Percentiles rank a stretch among this genome's conserved stretches.
These are phyloP conservation scores for Ciborinia camelliae DNA, from an alignment of 2,329 filamentous ascomycete genomes.

Conservation along the genomic window DNA sequence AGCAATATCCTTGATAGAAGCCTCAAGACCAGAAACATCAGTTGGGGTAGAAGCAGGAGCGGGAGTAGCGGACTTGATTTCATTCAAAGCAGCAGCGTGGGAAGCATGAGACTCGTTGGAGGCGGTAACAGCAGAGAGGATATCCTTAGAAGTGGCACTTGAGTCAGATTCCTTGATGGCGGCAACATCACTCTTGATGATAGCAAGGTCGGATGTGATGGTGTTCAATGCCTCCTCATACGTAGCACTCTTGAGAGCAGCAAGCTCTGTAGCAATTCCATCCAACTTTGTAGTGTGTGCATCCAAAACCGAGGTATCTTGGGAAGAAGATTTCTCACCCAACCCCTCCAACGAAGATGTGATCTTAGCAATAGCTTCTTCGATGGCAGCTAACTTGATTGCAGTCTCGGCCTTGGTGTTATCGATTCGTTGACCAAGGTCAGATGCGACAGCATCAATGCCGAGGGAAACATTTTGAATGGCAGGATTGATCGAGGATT, in stretches of 20 bases:
- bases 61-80: constrained; percentile 27
- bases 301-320: constrained; percentile 29
- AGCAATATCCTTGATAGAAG: constrained; percentile 21
- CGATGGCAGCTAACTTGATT: constrained; percentile 31
- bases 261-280: constrained; percentile 27
- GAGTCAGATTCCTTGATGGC: constrained; percentile 25
- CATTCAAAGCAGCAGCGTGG: constrained; percentile 24
- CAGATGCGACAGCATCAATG: constrained; percentile 28
- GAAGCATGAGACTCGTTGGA: constrained; percentile 30
- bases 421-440: constrained; percentile 30
- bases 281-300: constrained; percentile 32
- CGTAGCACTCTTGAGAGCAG: constrained; percentile 26
- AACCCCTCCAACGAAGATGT: constrained; percentile 31
- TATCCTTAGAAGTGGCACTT: constrained; percentile 23
- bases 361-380: constrained; percentile 32
- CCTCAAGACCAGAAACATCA: constrained; percentile 22
- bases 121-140: constrained; percentile 26
- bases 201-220: constrained; percentile 28
- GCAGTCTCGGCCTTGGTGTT: constrained; percentile 27
- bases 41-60: constrained; percentile 24
- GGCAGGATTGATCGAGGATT: constrained; percentile 27
- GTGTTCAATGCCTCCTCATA: constrained; percentile 28
- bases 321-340: constrained; percentile 29
- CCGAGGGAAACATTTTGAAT: constrained; percentile 19
- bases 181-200: constrained; percentile 32